Percentiles rank a stretch among this genome's conserved stretches.
Conservation (phyloP, 768 basidiomycete genomes). For the Suillus americanus region DNA sequence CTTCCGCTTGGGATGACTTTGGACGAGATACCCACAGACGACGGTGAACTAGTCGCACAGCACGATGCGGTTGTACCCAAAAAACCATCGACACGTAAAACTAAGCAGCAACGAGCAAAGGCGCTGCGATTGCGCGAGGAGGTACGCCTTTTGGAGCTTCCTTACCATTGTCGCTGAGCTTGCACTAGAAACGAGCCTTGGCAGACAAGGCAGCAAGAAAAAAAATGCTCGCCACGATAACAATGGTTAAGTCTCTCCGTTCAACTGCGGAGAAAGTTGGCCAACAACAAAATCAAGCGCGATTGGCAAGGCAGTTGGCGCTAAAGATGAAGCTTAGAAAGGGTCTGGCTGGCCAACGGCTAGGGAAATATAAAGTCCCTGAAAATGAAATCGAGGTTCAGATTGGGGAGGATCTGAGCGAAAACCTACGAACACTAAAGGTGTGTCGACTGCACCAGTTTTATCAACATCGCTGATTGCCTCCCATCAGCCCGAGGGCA, state of each 20-base stretch:
- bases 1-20: constrained; percentile 67
- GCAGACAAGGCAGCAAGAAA: constrained; percentile 60
- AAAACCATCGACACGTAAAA: constrained; percentile 48
- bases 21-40: constrained; percentile 44
- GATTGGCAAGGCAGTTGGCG: constrained; percentile 39
- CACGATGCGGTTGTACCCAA: constrained; percentile 36
- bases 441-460: constrained; percentile 38
- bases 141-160: constrained; percentile 37
- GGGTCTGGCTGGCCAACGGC: constrained; percentile 69
- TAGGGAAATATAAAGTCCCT: constrained; percentile 81
- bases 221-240: constrained; percentile 58
- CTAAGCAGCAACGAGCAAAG: constrained; percentile 67
- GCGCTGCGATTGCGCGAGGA: constrained; percentile 63
- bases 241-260: constrained; percentile 53
- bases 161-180: neutral
- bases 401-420: constrained; percentile 85
- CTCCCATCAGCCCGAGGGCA: constrained; percentile 80
- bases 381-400: constrained; percentile 77
- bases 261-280: constrained; percentile 37
- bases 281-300: constrained; percentile 38
- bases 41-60: constrained; percentile 32
- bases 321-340: constrained; percentile 50
- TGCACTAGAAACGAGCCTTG: constrained; percentile 58
- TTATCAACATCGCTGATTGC: neutral
- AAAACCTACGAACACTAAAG: constrained; percentile 82